Percentiles rank a stretch among this genome's conserved stretches.
phyloP scores from a whole-genome alignment of 352 stramenopile species.

The Pythium rhizo-oryzae region DNA sequence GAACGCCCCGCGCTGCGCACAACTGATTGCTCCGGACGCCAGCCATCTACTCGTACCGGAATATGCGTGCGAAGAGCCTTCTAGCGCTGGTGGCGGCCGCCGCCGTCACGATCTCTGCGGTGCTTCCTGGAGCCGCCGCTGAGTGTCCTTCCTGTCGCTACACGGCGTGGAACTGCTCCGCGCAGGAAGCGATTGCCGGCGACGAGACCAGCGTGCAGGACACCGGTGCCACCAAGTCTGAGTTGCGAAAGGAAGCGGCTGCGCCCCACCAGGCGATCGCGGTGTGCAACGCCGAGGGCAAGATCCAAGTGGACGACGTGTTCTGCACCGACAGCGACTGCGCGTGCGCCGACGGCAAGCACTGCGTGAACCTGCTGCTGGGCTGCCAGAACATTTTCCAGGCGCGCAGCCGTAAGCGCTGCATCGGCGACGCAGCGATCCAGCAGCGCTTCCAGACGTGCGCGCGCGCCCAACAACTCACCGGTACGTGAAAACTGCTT shows the following conservation, averaged over 20 bases:
- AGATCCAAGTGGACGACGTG: constrained; percentile 82
- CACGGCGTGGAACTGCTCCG: constrained; percentile 65
- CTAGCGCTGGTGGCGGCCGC: constrained; percentile 21
- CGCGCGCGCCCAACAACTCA: constrained; percentile 48
- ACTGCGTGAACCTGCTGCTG: constrained; percentile 66
- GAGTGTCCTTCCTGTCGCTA: constrained; percentile 67
- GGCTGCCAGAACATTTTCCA: constrained; percentile 76
- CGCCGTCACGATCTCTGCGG: constrained; percentile 24
- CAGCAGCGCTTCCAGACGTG: constrained; percentile 57
- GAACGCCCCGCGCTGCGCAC: neutral
- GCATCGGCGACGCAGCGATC: constrained; percentile 53
- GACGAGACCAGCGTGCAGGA: constrained; percentile 19
- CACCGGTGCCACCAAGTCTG: neutral
- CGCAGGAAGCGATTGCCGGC: neutral
- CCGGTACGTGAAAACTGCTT: constrained; percentile 34
- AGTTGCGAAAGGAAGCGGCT: constrained; percentile 18
- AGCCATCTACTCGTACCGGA: neutral
- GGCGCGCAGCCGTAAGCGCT: constrained; percentile 67
- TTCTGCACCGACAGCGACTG: constrained; percentile 75
- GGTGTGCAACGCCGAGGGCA: constrained; percentile 59
- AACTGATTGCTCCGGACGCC: neutral
- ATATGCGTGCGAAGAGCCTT: constrained; percentile 14
- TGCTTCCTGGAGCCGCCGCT: constrained; percentile 17
- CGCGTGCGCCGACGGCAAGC: constrained; percentile 45
- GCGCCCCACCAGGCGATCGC: constrained; percentile 18